A percentile compares a stretch with the other conserved stretches of the same genome.
These are phyloP conservation scores for Saccharum spontaneum DNA, from an alignment of 176 grass and related monocot species.

Conservation along the genomic window DNA sequence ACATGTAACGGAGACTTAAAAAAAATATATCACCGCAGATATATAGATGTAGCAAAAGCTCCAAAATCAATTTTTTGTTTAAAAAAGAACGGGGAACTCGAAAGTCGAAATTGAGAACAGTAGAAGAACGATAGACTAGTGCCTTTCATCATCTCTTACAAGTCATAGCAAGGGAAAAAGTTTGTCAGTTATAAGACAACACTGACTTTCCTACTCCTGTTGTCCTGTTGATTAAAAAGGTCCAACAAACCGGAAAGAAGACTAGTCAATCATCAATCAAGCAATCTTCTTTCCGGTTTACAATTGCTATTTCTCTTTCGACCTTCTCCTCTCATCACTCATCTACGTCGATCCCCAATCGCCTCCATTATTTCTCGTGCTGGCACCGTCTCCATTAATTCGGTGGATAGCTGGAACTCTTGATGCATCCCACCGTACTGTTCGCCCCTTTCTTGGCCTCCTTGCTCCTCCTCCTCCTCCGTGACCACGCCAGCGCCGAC, in stretches of 20 bases:
- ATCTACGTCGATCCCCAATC: background rate
- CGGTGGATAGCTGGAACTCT: background rate
- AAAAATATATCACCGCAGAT: background rate
- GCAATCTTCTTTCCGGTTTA: no score
- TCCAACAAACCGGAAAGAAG: background rate
- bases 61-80: background rate
- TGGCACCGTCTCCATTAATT: background rate
- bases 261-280: background rate
- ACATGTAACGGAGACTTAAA: background rate
- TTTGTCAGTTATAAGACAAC: background rate
- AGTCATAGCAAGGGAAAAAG: no score
- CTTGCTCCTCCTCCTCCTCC: background rate
- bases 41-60: background rate
- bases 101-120: background rate
- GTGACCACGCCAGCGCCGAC: background rate
- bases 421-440: constrained; percentile 7
- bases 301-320: background rate
- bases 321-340: background rate
- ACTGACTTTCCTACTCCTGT: background rate
- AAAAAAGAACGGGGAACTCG: background rate
- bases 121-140: background rate
- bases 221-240: background rate
- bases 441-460: constrained; percentile 24
- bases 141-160: background rate
- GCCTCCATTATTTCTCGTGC: background rate